phyloP scores from a whole-genome alignment of 1,284 basidiomycete genomes.

The Trametes sp. region DNA sequence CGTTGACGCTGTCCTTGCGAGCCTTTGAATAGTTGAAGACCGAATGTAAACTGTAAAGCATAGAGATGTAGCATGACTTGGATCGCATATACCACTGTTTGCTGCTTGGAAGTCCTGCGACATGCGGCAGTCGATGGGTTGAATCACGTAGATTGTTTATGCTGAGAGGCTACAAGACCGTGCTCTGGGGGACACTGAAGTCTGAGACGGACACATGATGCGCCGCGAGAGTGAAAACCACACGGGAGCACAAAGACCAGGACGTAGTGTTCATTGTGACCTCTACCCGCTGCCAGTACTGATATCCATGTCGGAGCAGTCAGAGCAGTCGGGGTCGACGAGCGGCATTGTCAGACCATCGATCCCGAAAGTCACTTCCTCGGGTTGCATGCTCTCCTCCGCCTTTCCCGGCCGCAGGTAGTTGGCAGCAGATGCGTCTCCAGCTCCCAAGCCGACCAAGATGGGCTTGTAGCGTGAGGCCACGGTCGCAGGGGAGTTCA shows the following conservation, averaged over 20 bases:
- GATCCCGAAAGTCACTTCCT: slow-evolving; percentile 35
- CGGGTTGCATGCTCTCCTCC: slow-evolving; percentile 15
- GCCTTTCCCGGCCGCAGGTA: background rate
- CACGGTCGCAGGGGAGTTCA: slow-evolving; percentile 27
- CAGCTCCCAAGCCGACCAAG: slow-evolving; percentile 15
- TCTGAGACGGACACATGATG: background rate
- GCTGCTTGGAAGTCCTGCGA: too few relatives aligned
- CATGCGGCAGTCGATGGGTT: too few relatives aligned
- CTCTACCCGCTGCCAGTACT: slow-evolving; percentile 10
- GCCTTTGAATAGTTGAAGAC: slow-evolving; percentile 24
- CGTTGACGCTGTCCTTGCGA: slow-evolving; percentile 66
- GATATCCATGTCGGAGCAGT: slow-evolving; percentile 34
- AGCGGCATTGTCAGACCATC: slow-evolving; percentile 36
- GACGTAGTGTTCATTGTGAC: background rate
- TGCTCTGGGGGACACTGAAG: too few relatives aligned
- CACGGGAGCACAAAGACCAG: too few relatives aligned
- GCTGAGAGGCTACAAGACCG: too few relatives aligned
- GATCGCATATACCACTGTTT: background rate
- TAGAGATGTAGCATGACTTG: background rate
- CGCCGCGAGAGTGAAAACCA: too few relatives aligned
- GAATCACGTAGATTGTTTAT: too few relatives aligned
- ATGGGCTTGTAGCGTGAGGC: slow-evolving; percentile 15
- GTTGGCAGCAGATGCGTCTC: background rate
- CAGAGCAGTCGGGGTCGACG: slow-evolving; percentile 17
- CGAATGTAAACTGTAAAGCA: background rate